phyloP scores from a whole-genome alignment of 2,329 filamentous ascomycete species.

The Aspergillus sclerotialis region DNA sequence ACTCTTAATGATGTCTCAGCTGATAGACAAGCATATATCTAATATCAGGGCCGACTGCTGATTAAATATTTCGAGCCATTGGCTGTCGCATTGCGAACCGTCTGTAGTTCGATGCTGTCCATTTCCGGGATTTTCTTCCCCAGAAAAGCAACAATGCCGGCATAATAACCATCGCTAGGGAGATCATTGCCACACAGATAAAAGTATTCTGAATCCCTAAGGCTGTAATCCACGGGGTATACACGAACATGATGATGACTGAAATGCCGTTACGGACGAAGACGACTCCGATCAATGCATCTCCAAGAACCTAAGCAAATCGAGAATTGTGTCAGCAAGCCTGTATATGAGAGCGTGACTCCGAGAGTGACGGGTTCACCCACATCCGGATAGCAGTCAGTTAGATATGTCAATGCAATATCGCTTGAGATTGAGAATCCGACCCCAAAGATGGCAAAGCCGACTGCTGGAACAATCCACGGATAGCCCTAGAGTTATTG shows the following conservation, averaged over 20 bases:
- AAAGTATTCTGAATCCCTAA: slow-evolving; percentile 5
- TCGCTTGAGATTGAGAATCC: background rate
- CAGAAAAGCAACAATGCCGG: slow-evolving; percentile 4
- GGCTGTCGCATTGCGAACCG: background rate
- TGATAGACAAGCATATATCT: too few relatives aligned
- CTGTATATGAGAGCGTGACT: background rate
- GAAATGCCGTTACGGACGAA: slow-evolving; percentile 4
- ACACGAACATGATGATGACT: slow-evolving; percentile 1
- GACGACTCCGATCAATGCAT: background rate
- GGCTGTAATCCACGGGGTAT: slow-evolving; percentile 4
- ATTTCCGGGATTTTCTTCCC: slow-evolving; percentile 1
- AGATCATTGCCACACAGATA: slow-evolving; percentile 2
- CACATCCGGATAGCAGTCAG: slow-evolving; percentile 6
- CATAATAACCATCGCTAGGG: slow-evolving; percentile 1
- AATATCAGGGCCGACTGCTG: too few relatives aligned
- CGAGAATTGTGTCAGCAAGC: background rate
- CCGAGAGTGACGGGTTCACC: too few relatives aligned
- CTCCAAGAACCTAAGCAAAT: slow-evolving; percentile 1
- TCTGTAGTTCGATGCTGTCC: slow-evolving; percentile 2
- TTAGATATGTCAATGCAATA: slow-evolving; percentile 1
- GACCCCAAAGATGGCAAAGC: background rate
- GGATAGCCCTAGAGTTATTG: slow-evolving; percentile 1
- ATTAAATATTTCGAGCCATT: background rate
- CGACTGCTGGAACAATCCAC: background rate
- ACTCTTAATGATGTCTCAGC: too few relatives aligned